Percentiles rank a stretch among this genome's conserved stretches.
Evolutionary conservation across 179 eudicot species (phyloP).

Genomic region (Vitellaria paradoxa): DNA sequence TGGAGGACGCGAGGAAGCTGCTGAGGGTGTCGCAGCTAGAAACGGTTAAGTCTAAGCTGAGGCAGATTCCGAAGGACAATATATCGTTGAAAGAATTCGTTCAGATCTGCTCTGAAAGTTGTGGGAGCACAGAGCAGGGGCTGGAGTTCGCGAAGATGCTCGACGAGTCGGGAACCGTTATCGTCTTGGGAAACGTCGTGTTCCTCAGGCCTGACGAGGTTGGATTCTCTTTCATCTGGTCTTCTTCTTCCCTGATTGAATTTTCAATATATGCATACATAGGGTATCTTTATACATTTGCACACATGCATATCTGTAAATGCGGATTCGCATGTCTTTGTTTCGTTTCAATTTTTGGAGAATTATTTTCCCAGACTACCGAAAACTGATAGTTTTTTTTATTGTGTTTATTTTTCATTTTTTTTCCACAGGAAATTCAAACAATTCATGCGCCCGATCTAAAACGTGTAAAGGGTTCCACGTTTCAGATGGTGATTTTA

Average conservation of each 20-base stretch:
- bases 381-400: conserved; percentile 49
- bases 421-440: conserved; percentile 46
- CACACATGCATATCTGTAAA: no score
- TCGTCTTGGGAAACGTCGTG: conserved; percentile 72
- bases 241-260: background rate
- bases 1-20: conserved; percentile 63
- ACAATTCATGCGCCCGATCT: conserved; percentile 60
- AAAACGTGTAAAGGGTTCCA: conserved; percentile 33
- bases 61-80: conserved; percentile 32
- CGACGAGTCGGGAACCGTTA: conserved; percentile 79
- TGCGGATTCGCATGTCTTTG: no score
- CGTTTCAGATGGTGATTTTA: conserved; percentile 33
- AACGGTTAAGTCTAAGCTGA: conserved; percentile 43
- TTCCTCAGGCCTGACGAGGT: conserved; percentile 89
- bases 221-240: conserved; percentile 16
- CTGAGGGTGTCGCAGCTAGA: conserved; percentile 59
- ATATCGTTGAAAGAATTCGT: conserved; percentile 51
- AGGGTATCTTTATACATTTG: no score
- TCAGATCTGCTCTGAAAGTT: conserved; percentile 38
- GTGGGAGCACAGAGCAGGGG: conserved; percentile 48
- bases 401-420: conserved; percentile 22
- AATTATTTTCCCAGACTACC: conserved; percentile 15
- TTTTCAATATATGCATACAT: background rate
- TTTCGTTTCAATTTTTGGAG: no score
- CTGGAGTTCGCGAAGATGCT: conserved; percentile 53